A percentile compares a stretch with the other conserved stretches of the same genome.
Conservation (phyloP, 768 basidiomycete genomes). For the Panaeolus cyanescens region DNA sequence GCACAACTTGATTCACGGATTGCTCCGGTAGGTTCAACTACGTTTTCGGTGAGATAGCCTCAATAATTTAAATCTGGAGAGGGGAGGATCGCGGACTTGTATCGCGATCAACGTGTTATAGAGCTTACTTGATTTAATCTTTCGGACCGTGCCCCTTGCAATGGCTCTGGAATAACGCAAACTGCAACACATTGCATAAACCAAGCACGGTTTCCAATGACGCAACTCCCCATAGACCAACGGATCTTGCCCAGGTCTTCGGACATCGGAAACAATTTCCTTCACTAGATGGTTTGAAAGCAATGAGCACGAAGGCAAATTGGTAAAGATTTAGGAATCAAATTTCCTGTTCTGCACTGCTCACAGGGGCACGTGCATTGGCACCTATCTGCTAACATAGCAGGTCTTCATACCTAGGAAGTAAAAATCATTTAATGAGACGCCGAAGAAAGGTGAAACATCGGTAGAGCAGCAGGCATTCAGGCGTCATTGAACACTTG, state of each 20-base stretch:
- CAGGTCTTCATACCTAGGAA: neutral
- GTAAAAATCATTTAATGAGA: neutral
- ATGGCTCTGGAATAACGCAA: neutral
- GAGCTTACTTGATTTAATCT: slow-evolving; percentile 13
- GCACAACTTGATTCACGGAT: slow-evolving; percentile 19
- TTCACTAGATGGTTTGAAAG: neutral
- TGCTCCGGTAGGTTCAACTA: slow-evolving; percentile 22
- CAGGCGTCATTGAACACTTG: neutral
- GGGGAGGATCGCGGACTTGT: slow-evolving; percentile 29
- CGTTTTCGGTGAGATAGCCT: slow-evolving; percentile 26
- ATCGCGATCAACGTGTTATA: slow-evolving; percentile 21
- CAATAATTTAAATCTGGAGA: slow-evolving; percentile 25
- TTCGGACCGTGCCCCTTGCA: slow-evolving; percentile 15
- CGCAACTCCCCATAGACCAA: neutral
- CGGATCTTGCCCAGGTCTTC: neutral
- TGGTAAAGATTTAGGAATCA: neutral
- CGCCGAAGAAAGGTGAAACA: slow-evolving; percentile 1
- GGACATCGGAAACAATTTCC: slow-evolving; percentile 1
- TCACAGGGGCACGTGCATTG: neutral
- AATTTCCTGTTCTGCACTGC: neutral
- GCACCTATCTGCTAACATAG: neutral
- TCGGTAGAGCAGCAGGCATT: neutral
- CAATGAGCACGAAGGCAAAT: neutral
- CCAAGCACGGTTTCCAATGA: neutral
- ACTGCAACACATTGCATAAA: neutral